Percentiles rank a stretch among this genome's conserved stretches.
Conservation (phyloP, 176 grass and related monocot species). For the Zea mays region Zm-B73-REFERENCE-NAM-5.0 NC_050098.1:236911501-236912000, state of each 20-base stretch:
- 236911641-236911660: conserved; percentile 80
- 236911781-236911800: neutral
- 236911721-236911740: conserved; percentile 78
- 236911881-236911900: conserved; percentile 74
- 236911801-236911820: neutral
- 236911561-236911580: neutral
- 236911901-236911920: conserved; percentile 66
- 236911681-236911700: conserved; percentile 71
- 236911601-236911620: conserved; percentile 80
- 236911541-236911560: neutral
- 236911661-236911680: conserved; percentile 74
- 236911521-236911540: neutral
- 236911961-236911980: conserved; percentile 74
- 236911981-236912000: conserved; percentile 68
- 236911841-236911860: conserved; percentile 56
- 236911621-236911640: conserved; percentile 67
- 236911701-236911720: conserved; percentile 92
- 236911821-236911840: neutral
- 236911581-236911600: conserved; percentile 44
- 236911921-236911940: conserved; percentile 83
- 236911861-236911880: conserved; percentile 68
- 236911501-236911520: neutral
- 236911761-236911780: conserved; percentile 60
- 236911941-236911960: conserved; percentile 70
- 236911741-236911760: conserved; percentile 92